Evolutionary conservation across 768 basidiomycete genomes (phyloP), one percentile per base, ranked within the genome.

Genomic region (Russula earlei): DNA sequence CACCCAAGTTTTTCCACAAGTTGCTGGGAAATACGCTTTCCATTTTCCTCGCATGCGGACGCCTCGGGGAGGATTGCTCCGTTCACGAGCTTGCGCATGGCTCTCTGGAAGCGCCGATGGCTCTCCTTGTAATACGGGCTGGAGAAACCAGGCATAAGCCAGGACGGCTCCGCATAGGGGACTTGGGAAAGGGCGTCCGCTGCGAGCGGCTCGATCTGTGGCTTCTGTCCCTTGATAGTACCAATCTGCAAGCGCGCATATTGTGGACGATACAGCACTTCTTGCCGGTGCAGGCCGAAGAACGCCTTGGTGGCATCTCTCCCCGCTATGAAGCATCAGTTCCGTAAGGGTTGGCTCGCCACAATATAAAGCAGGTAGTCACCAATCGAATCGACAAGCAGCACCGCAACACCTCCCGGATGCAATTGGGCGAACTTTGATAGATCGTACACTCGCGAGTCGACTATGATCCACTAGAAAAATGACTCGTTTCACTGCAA

Each of bases 131-230:
- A 91, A 68, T 91, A 95, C 0, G 91, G 86, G 56, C 76, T 83
- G 59, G 77, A 74, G 74, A 78, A 90, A 0, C 83, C 85, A 2
- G 72, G 64, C 36, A 71, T 73, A 37, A 92, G 77, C 88, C 89
- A 93, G 0, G 85, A 82, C 7, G 92, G 84, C 64, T 95, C 91
- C 1, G 82, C 89, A 63, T 92, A 94, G 0, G 91, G 91, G 0
- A 93, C 82, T 56, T 75, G 71, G 8, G 87, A 90, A 37, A 85
- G 66, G n/a, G 78, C 79, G 33, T 86, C 90, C 0, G 80, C 74
- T 0, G 70, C 72, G 5, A 75, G 75, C 22, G 78, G 68, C 63
- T 75, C 76, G 65, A 91, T 76, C 36, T 69, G 60, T 50, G 81
- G 77, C 47, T 77, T 70, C 66, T 86, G 74, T 15, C 82, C 85